Base-by-base conservation (phyloP, 441 rosid species). In the Eruca vesicaria region DNA sequence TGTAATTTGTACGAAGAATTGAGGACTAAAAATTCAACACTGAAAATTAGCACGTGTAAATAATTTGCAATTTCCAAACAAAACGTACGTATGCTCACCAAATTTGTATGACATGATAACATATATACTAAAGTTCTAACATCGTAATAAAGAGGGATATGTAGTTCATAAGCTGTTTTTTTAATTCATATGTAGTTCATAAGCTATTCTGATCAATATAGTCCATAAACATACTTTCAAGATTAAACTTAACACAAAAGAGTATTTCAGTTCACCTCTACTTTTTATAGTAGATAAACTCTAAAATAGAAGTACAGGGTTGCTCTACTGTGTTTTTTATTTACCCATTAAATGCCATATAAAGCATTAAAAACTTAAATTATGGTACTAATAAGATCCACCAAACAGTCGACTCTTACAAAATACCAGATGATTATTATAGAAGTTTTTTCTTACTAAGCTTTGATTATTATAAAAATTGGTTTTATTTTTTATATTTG, bases 351-450 rank as follows among this genome's bases (percentile, higher is more conserved):
- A 3, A 3, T 29, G 6, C 31, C 31, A 2, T 28, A 28, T 28
- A 28, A 69, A 59, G 9, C 66, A 70, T 15, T 43, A 45, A 41
- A 28, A 59, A 70, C 57, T 28, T 57, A 32, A n/a, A 16, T 15
- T 48, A 48, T 48, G 55, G 55, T 59, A 1, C 56, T 41, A 70
- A 45, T 15, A 19, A 45, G 16, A 53, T 31, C 55, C 36, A 18
- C 55, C 45, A 64, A 50, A 38, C 48, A 6, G 23, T 56, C 45
- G 64, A 64, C 65, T 64, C 2, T 9, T 36, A 73, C 65, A 73
- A 73, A 73, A 64, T 38, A 26, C 45, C 58, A 33, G 14, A 28
- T 18, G 14, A 18, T 55, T 64, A 64, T 35, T 73, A n/a, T n/a
- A n/a, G n/a, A n/a, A n/a, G n/a, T n/a, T n/a, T n/a, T n/a, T n/a